Percentiles rank a stretch among this genome's conserved stretches.
Evolutionary conservation across 1,284 basidiomycete genomes (phyloP).

Genomic region (Malassezia equina): DNA sequence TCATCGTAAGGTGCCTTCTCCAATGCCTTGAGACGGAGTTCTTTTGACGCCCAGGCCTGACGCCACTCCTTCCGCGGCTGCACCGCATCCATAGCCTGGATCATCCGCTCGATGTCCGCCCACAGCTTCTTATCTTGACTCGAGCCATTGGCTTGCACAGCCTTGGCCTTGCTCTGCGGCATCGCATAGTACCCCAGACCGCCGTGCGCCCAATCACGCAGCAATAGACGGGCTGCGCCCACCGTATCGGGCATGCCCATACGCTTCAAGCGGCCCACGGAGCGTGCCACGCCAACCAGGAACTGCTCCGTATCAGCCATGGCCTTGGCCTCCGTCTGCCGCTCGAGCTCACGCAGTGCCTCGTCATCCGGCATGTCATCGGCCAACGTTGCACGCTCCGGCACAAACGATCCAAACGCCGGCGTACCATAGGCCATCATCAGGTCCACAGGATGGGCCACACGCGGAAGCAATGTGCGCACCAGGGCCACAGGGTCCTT

Average conservation of each 20-base stretch:
- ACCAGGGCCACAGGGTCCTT: constrained; percentile 38
- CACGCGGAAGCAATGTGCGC: constrained; percentile 28
- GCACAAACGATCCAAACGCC: constrained; percentile 36
- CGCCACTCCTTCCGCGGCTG: constrained; percentile 28
- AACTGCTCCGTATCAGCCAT: constrained; percentile 40
- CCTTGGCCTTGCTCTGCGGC: constrained; percentile 16
- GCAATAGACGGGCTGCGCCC: constrained; percentile 33
- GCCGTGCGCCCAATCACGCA: constrained; percentile 42
- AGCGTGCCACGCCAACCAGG: constrained; percentile 35
- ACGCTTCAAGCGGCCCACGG: constrained; percentile 34
- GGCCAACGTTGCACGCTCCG: constrained; percentile 21
- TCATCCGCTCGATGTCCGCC: constrained; percentile 16
- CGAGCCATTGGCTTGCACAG: constrained; percentile 11
- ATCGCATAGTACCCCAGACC: constrained; percentile 37
- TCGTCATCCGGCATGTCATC: constrained; percentile 26
- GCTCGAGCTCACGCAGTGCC: constrained; percentile 20
- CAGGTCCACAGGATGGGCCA: constrained; percentile 35
- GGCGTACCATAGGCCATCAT: constrained; percentile 42
- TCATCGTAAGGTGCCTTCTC: constrained; percentile 23
- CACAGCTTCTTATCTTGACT: constrained; percentile 17
- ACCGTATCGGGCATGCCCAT: constrained; percentile 32
- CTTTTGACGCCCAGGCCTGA: constrained; percentile 26
- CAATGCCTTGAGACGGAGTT: constrained; percentile 29
- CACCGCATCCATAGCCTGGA: constrained; percentile 11
- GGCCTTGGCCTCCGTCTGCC: constrained; percentile 21